Base-by-base conservation (phyloP, 106 monocot species). In the Dactylorhiza incarnata region DNA sequence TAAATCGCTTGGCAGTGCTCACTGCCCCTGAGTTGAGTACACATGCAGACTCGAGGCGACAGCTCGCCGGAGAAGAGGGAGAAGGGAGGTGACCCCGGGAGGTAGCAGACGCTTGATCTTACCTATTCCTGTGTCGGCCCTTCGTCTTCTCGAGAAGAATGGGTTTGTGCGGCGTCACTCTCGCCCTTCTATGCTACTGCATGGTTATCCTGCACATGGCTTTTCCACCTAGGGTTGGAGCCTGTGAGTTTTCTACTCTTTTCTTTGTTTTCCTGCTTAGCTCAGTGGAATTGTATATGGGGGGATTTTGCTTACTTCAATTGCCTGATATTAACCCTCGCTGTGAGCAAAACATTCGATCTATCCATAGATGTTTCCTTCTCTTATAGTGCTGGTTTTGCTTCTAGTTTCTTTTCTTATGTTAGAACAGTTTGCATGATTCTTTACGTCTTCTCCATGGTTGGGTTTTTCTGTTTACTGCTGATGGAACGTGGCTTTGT, bases 161-260 rank as follows among this genome's bases (percentile, higher is more conserved):
- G 65, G 65, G 65, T 65, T 65, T 65, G 4, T 25, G 29, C 4
- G 65, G 26, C 65, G 65, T 12, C 29, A 65, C 3, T 65, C 29
- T 25, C 12, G 65, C 29, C 29, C 65, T 20, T 26, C 65, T 65
- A 24, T 65, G 13, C 29, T 65, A 12, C 29, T 65, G 24, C 63
- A 25, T 63, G 5, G 24, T 26, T 65, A 26, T 65, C 5, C 12
- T 65, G 65, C 29, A 12, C 65, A 24, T 12, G 65, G 17, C 4
- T 65, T 29, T 65, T 65, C 65, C 11, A 6, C 6, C 65, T 65
- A 65, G 65, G 65, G 65, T 20, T 12, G 65, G 29, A 24, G 65
- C 29, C 29, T 65, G 65, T 65, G 29, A 65, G 65, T 65, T 65
- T 65, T 65, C 29, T 65, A 29, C 29, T 22, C 58, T 59, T 19